Percentiles rank a stretch among this genome's conserved stretches.
phyloP scores from a whole-genome alignment of 169 alveolate genomes.

The Cystoisospora suis region DNA sequence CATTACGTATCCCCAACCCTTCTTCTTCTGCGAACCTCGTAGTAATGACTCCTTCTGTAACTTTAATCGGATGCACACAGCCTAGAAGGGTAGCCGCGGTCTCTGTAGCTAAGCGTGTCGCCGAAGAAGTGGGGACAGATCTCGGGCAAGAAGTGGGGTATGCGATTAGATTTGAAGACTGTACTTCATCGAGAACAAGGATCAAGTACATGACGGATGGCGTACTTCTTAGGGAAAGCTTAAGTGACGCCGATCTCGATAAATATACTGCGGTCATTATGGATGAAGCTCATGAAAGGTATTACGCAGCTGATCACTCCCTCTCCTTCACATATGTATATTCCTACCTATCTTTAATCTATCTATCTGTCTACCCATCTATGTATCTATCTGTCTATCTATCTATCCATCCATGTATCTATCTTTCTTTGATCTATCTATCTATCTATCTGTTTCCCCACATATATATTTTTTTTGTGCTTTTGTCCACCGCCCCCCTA shows the following conservation, averaged over 20 bases:
- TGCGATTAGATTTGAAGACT: conserved; percentile 98
- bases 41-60: conserved; percentile 1
- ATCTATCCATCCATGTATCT: too few species aligned
- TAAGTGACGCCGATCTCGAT: conserved; percentile 97
- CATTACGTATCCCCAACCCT: too few species aligned
- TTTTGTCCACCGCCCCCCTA: too few species aligned
- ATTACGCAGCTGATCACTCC: not conserved
- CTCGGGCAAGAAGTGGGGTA: conserved; percentile 98
- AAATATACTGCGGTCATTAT: conserved; percentile 96
- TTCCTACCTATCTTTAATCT: not conserved
- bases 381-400: not conserved
- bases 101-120: conserved; percentile 99
- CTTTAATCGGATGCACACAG: conserved; percentile 99
- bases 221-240: conserved; percentile 97
- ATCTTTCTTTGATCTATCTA: not conserved
- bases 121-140: conserved; percentile 96
- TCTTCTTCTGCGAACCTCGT: too few species aligned
- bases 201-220: conserved; percentile 99
- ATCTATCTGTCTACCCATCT: not conserved
- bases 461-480: not conserved
- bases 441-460: not conserved
- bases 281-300: conserved; percentile 99
- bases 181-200: conserved; percentile 92
- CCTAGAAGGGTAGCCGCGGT: conserved; percentile 99
- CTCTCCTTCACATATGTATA: not conserved